A percentile compares a stretch with the other conserved stretches of the same genome.
Conservation (phyloP, 148 eudicot genomes). For the Amaranthus hypochondriacus region DNA sequence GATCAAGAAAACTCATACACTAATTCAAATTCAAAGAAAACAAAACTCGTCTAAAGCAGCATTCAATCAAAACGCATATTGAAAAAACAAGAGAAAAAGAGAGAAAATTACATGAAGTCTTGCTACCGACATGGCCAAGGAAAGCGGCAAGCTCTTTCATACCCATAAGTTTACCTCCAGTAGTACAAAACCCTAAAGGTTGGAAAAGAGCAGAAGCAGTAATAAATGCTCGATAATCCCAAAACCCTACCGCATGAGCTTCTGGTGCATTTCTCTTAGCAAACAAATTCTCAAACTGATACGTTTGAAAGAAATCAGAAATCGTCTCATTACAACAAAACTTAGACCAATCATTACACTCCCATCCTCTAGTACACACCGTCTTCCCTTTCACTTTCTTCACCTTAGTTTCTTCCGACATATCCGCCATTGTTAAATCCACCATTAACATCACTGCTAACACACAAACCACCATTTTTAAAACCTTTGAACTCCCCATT, state of each 20-base stretch:
- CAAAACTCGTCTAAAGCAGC: background rate
- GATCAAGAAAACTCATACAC: background rate
- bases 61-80: background rate
- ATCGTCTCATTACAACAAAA: slow-evolving; percentile 82
- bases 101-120: slow-evolving; percentile 68
- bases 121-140: slow-evolving; percentile 81
- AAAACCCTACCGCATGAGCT: slow-evolving; percentile 87
- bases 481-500: slow-evolving; percentile 2
- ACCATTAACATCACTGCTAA: background rate
- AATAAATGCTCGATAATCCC: slow-evolving; percentile 79
- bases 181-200: slow-evolving; percentile 81
- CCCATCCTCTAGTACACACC: slow-evolving; percentile 73
- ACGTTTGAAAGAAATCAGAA: slow-evolving; percentile 60
- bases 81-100: background rate
- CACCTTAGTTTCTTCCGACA: slow-evolving; percentile 28
- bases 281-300: slow-evolving; percentile 84
- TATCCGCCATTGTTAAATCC: slow-evolving; percentile 20
- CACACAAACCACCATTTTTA: background rate
- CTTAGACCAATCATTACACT: slow-evolving; percentile 50
- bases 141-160: slow-evolving; percentile 85
- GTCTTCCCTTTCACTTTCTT: slow-evolving; percentile 64
- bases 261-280: slow-evolving; percentile 65
- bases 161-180: slow-evolving; percentile 54
- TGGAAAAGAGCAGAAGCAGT: slow-evolving; percentile 50
- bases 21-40: background rate